Base-by-base conservation (phyloP, 1,139 yeast genomes). In the Wickerhamomyces sp. region DNA sequence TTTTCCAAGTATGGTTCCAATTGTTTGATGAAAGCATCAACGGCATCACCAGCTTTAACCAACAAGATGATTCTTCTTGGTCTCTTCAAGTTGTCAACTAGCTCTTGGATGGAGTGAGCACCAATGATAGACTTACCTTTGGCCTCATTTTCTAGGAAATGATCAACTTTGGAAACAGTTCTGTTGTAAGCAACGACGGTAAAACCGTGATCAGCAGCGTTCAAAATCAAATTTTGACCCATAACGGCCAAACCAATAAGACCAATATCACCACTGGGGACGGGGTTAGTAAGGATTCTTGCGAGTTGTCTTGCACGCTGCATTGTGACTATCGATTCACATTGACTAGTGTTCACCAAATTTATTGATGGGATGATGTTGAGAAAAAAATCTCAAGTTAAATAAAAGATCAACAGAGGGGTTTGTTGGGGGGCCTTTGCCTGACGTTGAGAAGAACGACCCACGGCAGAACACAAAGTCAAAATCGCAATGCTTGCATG, bases 211-310 rank as follows among this genome's bases (percentile, higher is more conserved):
- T 91, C 98, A 54, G 97, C 97, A 58, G 93, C 94, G 69, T 91
- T 91, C 55, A 91, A 78, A 66, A 91, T 87, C 76, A 91, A 75
- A 79, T 91, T 91, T 68, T 89, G 97, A 68, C 98, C 98, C 98
- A 91, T 91, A 55, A 91, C 98, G 83, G 98, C 98, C 78, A 91
- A 78, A 64, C 98, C 98, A 61, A 91, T 89, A 68, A 91, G 86
- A 68, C 97, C 98, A 69, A 91, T 80, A 81, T 91, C 98, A 76
- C 91, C 94, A 64, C 87, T 78, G 40, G 52, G 48, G 7, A n/a
- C 6, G 3, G 28, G 29, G 49, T 49, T 49, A 47, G 52, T 45
- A 14, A 28, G 29, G 2, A 28, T 22, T 29, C 17, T 10, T 10
- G 35, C 23, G 10, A 32, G 35, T 13, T 22, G 41, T 16, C 23